Conservation (phyloP, 164 flowering plant species). For the Echeveria elegans region DNA sequence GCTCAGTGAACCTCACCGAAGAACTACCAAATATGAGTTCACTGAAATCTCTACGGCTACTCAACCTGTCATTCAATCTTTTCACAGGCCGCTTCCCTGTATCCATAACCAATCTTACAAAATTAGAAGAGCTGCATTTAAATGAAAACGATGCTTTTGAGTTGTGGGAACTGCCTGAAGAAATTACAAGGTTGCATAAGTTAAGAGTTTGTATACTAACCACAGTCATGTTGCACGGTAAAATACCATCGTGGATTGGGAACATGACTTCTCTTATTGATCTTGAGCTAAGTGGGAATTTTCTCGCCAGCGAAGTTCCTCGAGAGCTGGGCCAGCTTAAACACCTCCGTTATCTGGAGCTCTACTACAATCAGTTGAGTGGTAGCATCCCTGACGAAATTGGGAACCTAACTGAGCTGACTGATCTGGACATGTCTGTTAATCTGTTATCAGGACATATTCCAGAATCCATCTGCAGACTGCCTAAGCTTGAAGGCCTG, state of each 20-base stretch:
- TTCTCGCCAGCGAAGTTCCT: slow-evolving; percentile 50
- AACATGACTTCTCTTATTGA: slow-evolving; percentile 65
- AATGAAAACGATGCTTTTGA: slow-evolving; percentile 42
- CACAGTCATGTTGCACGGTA: slow-evolving; percentile 54
- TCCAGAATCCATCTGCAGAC: slow-evolving; percentile 57
- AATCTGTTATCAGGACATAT: slow-evolving; percentile 52
- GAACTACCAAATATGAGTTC: slow-evolving; percentile 53
- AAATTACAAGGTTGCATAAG: slow-evolving; percentile 33
- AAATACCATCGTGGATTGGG: slow-evolving; percentile 57
- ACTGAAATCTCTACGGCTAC: slow-evolving; percentile 35
- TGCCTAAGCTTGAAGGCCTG: slow-evolving; percentile 51
- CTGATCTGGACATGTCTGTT: slow-evolving; percentile 67
- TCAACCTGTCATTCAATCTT: slow-evolving; percentile 55
- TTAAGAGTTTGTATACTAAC: slow-evolving; percentile 42
- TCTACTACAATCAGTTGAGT: slow-evolving; percentile 59
- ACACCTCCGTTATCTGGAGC: slow-evolving; percentile 54
- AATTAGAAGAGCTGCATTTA: slow-evolving; percentile 52
- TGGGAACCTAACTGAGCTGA: slow-evolving; percentile 61
- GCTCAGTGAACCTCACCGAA: slow-evolving; percentile 27
- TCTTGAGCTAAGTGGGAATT: slow-evolving; percentile 70
- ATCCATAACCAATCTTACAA: slow-evolving; percentile 56
- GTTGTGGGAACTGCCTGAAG: slow-evolving; percentile 54
- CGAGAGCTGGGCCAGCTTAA: slow-evolving; percentile 51
- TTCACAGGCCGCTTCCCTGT: slow-evolving; percentile 67
- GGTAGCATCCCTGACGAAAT: slow-evolving; percentile 73